phyloP scores from a whole-genome alignment of 176 grass and related monocot species.

The Panicum miliaceum region DNA sequence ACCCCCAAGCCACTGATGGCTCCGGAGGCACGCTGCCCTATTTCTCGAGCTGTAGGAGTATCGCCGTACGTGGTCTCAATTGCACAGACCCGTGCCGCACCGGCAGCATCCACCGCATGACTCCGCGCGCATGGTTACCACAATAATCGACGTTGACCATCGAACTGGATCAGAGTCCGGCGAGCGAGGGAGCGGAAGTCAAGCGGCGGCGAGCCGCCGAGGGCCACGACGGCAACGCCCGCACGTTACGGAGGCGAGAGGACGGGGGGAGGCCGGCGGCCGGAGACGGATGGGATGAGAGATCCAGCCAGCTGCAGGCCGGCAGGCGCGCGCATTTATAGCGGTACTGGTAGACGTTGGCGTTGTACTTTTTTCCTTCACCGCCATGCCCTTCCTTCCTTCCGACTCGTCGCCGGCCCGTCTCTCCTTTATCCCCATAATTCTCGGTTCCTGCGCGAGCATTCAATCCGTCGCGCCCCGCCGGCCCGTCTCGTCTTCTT shows the following conservation, averaged over 20 bases:
- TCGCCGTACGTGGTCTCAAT: not conserved
- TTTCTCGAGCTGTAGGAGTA: not conserved
- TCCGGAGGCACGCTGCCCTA: not conserved
- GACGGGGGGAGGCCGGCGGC: not conserved
- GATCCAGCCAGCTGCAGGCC: not conserved
- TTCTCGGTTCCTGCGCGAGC: constrained; percentile 23
- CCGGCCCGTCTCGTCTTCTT: not conserved
- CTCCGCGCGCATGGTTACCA: not conserved
- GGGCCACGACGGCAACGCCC: not conserved
- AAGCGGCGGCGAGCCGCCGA: not conserved
- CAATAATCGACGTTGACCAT: not conserved
- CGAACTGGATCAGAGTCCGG: not conserved
- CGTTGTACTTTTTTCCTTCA: constrained; percentile 38
- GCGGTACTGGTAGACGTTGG: constrained; percentile 45
- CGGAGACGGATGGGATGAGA: not conserved
- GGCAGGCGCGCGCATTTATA: constrained; percentile 17
- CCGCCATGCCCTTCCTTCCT: not conserved
- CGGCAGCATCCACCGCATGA: not conserved
- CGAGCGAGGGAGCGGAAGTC: not conserved
- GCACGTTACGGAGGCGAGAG: not conserved
- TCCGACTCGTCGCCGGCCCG: too few species aligned
- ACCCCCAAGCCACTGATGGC: not conserved
- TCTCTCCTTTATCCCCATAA: constrained; percentile 7
- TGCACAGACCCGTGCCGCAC: not conserved
- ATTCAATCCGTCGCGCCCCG: not conserved